Conservation (phyloP, 176 grass and related monocot genomes). For the Hsuehochloa calcarea region DNA sequence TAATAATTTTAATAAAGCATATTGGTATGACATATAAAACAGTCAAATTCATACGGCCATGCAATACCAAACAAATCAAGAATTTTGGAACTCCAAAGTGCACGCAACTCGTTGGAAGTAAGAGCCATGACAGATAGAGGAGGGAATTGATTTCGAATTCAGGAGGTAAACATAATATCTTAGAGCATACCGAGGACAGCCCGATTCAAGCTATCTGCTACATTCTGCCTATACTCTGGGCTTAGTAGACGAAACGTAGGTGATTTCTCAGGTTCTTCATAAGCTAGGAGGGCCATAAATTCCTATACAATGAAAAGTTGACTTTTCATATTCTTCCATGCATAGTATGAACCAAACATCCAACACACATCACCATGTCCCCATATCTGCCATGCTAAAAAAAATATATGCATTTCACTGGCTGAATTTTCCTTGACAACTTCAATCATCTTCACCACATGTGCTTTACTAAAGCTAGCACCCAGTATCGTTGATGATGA, state of each 20-base stretch:
- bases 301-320: slow-evolving; percentile 47
- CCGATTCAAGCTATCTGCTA: slow-evolving; percentile 86
- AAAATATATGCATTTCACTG: background rate
- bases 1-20: too few relatives aligned
- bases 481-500: background rate
- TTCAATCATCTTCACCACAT: background rate
- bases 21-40: too few relatives aligned
- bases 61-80: too few relatives aligned
- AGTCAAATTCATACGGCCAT: too few relatives aligned
- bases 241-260: slow-evolving; percentile 96
- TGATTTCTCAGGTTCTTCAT: slow-evolving; percentile 92
- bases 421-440: background rate
- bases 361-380: background rate
- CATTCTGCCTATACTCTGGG: slow-evolving; percentile 79
- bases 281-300: slow-evolving; percentile 85
- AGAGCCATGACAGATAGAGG: too few relatives aligned
- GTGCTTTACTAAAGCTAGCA: background rate
- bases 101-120: too few relatives aligned
- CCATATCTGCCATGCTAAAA: background rate
- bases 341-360: slow-evolving; percentile 6
- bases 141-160: too few relatives aligned
- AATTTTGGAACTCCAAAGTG: too few relatives aligned
- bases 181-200: slow-evolving; percentile 75
- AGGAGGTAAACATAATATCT: slow-evolving; percentile 20
- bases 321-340: slow-evolving; percentile 2